Percentiles rank a stretch among this genome's conserved stretches.
Conservation (phyloP, 768 basidiomycete genomes). For the Termitomyces sp. region DNA sequence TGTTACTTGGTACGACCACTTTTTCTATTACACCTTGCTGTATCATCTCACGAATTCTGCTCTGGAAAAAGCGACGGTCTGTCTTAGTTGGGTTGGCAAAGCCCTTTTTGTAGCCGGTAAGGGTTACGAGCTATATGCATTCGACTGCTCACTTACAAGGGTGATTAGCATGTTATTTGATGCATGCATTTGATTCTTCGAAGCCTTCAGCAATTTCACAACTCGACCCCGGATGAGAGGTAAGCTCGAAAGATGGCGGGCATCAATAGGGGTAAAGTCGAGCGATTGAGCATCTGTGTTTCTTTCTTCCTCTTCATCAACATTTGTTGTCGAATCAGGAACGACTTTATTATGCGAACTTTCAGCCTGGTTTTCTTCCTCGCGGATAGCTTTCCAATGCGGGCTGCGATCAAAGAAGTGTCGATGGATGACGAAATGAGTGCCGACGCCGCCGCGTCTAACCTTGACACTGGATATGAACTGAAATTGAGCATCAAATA, state of each 20-base stretch:
- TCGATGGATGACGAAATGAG: conserved; percentile 75
- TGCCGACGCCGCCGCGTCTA: conserved; percentile 70
- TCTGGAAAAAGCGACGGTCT: conserved; percentile 79
- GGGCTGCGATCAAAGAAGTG: conserved; percentile 76
- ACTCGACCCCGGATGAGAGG: conserved; percentile 67
- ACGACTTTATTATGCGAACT: conserved; percentile 15
- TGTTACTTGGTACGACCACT: conserved; percentile 58
- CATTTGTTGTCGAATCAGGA: conserved; percentile 14
- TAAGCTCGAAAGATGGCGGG: conserved; percentile 71
- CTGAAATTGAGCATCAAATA: conserved; percentile 1
- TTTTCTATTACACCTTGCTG: conserved; percentile 71
- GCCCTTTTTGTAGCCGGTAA: conserved; percentile 41
- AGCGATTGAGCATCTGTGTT: conserved; percentile 27
- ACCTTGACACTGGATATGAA: conserved; percentile 56
- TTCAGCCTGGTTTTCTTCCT: conserved; percentile 57
- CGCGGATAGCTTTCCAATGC: conserved; percentile 71
- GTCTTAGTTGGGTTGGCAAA: conserved; percentile 69
- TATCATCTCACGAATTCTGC: conserved; percentile 66
- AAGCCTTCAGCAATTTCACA: conserved; percentile 63
- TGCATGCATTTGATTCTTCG: conserved; percentile 63
- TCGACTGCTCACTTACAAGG: conserved; percentile 43
- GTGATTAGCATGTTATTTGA: conserved; percentile 73
- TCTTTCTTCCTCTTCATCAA: conserved; percentile 28
- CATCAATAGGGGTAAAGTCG: conserved; percentile 69
- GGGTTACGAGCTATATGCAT: background rate